These are phyloP conservation scores for Cyberlindnera maritima DNA, from an alignment of 805 yeast species.

Conservation along the genomic window DNA sequence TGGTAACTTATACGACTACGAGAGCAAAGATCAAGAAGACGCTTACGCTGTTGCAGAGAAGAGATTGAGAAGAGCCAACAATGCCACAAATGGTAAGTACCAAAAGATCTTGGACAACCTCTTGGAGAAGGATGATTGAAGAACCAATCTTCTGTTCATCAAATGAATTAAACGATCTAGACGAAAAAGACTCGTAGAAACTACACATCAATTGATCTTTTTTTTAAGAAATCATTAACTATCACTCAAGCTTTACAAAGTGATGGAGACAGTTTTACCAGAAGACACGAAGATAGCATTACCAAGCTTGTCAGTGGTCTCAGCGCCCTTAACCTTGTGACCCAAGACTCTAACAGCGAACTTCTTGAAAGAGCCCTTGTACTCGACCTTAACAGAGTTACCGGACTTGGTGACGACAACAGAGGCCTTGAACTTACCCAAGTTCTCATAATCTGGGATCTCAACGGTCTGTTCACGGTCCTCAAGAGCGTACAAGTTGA, in stretches of 20 bases:
- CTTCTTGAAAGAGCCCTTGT: slow-evolving; percentile 7
- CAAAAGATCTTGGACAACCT: slow-evolving; percentile 60
- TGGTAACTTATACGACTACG: slow-evolving; percentile 70
- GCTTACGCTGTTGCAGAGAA: slow-evolving; percentile 69
- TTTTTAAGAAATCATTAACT: not conserved
- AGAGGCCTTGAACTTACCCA: slow-evolving; percentile 16
- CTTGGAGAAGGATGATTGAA: slow-evolving; percentile 19
- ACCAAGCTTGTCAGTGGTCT: slow-evolving; percentile 15
- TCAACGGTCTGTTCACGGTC: slow-evolving; percentile 19
- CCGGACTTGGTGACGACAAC: slow-evolving; percentile 13
- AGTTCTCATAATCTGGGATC: slow-evolving; percentile 15
- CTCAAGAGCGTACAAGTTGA: slow-evolving; percentile 18
- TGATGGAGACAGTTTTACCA: slow-evolving; percentile 1
- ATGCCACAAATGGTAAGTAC: slow-evolving; percentile 75
- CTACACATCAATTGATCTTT: too few relatives aligned
- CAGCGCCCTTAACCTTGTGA: slow-evolving; percentile 2
- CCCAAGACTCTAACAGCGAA: slow-evolving; percentile 20
- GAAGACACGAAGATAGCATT: slow-evolving; percentile 8
- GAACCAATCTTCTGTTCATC: not conserved
- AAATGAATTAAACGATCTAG: not conserved
- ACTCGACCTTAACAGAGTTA: slow-evolving; percentile 6
- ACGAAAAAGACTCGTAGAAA: not conserved
- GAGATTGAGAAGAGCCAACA: slow-evolving; percentile 67
- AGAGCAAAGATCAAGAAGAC: slow-evolving; percentile 63
- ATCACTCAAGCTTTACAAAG: not conserved